Evolutionary conservation across 257 asterid genomes (phyloP), one percentile per base, ranked within the genome.

Genomic region (Capsicum pubescens): DNA sequence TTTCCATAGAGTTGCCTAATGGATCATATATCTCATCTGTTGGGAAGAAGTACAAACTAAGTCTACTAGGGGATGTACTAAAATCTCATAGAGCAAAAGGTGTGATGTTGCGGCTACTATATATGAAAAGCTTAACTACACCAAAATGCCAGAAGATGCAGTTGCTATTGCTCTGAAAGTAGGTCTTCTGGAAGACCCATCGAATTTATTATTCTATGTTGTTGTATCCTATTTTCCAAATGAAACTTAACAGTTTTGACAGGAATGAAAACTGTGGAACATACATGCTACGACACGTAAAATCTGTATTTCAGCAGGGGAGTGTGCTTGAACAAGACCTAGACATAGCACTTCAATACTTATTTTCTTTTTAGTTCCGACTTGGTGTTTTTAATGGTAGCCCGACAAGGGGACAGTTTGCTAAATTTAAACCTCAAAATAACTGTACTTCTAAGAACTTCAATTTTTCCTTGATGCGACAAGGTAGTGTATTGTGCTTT

Each of bases 61-160:
- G 81, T 59, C 87, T 95, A 83, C 90, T 97, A 61, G 87, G 46
- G 56, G 97, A 93, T 66, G 89, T 93, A 16, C 87, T 82, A 72
- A 89, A n/a, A 80, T 97, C 92, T 79, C 81, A 93, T 90, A 89
- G 91, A 89, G 91, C 77, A 87, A 93, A 85, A 87, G 98, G 99
- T 96, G 99, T 84, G 99, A 96, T 87, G 98, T 98, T 80, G 97
- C 92, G 89, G 95, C 95, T n/a, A 93, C 98, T 2, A 94, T 96
- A 81, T 95, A 83, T 59, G 98, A 93, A 85, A 9, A 90, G 88
- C 97, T 94, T 72, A 89, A 94, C 8, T 94, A 89, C 87, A 85
- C 97, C 4, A 91, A 85, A 86, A 82, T 92, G 36, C 89, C 89
- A 0, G 99, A 94, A 85, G 98, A 93, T 83, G 99, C 99, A 2